A percentile compares a stretch with the other conserved stretches of the same genome.
Conservation (phyloP, 495 filamentous ascomycete genomes). For the Trichocladium antarcticum region DNA sequence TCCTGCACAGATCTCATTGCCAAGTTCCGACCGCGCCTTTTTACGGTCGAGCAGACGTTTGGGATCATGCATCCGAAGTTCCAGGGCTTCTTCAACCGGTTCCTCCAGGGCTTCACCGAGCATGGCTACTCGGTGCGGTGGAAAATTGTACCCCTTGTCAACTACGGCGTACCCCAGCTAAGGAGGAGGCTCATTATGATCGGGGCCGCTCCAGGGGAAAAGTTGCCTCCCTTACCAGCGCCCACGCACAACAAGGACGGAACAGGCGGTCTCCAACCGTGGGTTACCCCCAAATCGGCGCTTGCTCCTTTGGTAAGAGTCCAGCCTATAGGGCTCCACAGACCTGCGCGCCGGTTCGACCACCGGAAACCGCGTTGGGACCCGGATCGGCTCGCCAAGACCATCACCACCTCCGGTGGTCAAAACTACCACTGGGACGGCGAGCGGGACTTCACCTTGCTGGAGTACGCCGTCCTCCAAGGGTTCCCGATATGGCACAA, state of each 20-base stretch:
- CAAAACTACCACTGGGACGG: conserved; percentile 63
- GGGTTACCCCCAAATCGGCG: conserved; percentile 23
- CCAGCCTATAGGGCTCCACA: conserved; percentile 39
- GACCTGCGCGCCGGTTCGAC: conserved; percentile 6
- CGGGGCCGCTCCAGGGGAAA: conserved; percentile 67
- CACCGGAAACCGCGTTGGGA: conserved; percentile 30
- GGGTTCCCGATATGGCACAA: conserved; percentile 57
- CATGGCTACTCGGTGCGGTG: conserved; percentile 57
- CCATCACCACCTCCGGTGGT: conserved; percentile 61
- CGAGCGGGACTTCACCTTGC: conserved; percentile 50
- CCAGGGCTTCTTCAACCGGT: conserved; percentile 42
- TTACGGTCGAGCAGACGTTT: conserved; percentile 78
- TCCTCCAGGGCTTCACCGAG: conserved; percentile 54
- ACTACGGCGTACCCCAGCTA: conserved; percentile 35
- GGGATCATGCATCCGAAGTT: conserved; percentile 46
- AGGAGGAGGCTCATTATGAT: conserved; percentile 58
- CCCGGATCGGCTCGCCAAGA: conserved; percentile 33
- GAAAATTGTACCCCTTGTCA: conserved; percentile 37
- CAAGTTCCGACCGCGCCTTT: conserved; percentile 52
- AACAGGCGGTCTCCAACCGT: conserved; percentile 15
- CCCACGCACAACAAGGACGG: conserved; percentile 56
- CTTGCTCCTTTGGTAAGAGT: conserved; percentile 23
- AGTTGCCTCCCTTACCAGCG: conserved; percentile 55
- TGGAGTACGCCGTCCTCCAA: conserved; percentile 67
- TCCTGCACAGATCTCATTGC: conserved; percentile 49